phyloP scores from a whole-genome alignment of 305 asterid species.

The Ilex paraguariensis region DNA sequence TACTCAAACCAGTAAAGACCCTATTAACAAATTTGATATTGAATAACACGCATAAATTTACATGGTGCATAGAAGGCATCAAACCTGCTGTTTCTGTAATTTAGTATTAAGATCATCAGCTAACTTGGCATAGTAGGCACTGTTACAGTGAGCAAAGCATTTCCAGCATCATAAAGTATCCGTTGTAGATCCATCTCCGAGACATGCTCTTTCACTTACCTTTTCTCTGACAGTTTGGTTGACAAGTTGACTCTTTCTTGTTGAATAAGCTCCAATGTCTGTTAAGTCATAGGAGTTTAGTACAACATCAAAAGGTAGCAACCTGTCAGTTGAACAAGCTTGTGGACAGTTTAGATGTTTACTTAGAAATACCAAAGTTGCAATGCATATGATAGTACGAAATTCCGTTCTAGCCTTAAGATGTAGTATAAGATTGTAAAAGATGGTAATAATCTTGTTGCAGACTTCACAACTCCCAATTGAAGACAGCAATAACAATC shows the following conservation, averaged over 20 bases:
- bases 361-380: no score
- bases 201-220: constrained; percentile 39
- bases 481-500: no score
- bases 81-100: constrained; percentile 68
- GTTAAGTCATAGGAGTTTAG: constrained; percentile 26
- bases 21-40: constrained; percentile 11
- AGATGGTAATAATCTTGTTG: no score
- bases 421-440: no score
- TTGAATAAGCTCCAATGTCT: constrained; percentile 77
- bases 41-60: constrained; percentile 14
- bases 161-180: constrained; percentile 16
- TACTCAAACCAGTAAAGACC: constrained; percentile 22
- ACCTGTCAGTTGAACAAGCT: no score
- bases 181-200: constrained; percentile 7
- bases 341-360: no score
- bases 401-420: no score
- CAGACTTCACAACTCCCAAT: no score
- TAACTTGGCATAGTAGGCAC: constrained; percentile 43
- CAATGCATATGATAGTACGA: no score
- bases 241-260: constrained; percentile 59
- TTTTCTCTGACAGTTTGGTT: constrained; percentile 49
- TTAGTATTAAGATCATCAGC: constrained; percentile 35
- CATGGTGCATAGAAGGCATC: constrained; percentile 19
- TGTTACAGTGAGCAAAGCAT: constrained; percentile 33
- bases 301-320: no score